Evolutionary conservation across 2,329 filamentous ascomycete species (phyloP).

Genomic region (Sporothrix globosa): DNA sequence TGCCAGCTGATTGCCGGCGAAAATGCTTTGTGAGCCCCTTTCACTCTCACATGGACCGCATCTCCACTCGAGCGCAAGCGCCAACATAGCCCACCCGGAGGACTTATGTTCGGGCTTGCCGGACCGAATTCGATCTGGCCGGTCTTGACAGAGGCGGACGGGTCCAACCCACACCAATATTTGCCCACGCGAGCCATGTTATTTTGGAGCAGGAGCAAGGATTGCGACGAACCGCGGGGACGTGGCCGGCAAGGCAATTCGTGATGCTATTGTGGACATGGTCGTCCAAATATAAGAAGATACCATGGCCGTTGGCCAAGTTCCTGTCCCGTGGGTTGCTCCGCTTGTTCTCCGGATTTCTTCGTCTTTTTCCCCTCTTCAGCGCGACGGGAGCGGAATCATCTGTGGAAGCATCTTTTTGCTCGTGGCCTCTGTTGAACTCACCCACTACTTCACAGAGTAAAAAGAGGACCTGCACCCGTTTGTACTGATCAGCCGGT

Average conservation of each 20-base stretch:
- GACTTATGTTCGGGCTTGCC: neutral
- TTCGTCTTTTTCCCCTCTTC: neutral
- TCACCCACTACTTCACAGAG: neutral
- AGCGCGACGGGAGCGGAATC: neutral
- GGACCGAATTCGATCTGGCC: neutral
- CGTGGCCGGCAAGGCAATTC: neutral
- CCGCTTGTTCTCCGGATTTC: neutral
- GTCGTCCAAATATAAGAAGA: constrained; percentile 1
- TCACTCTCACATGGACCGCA: neutral
- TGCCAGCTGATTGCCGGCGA: neutral
- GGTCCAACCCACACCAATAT: too few relatives aligned
- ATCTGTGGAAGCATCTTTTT: neutral
- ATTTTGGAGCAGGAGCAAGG: neutral
- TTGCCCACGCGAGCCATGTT: neutral
- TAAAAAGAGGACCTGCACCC: neutral
- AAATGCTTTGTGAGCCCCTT: neutral
- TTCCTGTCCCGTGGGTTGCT: neutral
- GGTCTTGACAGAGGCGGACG: too few relatives aligned
- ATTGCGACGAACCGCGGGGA: neutral
- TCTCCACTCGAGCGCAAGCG: neutral
- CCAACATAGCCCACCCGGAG: too few relatives aligned
- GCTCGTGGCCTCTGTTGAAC: neutral
- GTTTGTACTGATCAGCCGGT: constrained; percentile 7
- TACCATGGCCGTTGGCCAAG: neutral
- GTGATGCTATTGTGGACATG: neutral